Evolutionary conservation across 2,329 filamentous ascomycete genomes (phyloP).

Genomic region (Colletotrichum zoysiae): DNA sequence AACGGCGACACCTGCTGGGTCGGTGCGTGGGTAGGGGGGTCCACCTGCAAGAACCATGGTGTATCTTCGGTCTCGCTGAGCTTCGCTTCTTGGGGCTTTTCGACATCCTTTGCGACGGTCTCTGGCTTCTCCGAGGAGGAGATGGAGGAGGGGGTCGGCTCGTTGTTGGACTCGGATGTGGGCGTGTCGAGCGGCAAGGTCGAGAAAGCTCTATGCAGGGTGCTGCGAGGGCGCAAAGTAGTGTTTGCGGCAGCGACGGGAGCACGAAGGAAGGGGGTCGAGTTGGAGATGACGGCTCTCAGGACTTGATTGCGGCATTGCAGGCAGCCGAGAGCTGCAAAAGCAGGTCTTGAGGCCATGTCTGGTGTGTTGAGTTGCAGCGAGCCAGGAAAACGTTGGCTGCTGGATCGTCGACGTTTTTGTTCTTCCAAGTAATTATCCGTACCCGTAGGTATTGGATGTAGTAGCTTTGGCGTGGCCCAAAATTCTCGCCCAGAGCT

Average conservation of each 20-base stretch:
- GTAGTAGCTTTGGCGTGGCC: background rate
- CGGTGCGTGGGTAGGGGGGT: constrained; percentile 66
- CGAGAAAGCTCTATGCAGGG: constrained; percentile 44
- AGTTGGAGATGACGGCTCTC: constrained; percentile 43
- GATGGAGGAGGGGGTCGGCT: background rate
- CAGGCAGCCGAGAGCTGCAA: constrained; percentile 46
- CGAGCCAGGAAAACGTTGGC: background rate
- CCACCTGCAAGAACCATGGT: constrained; percentile 90
- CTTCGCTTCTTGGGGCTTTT: constrained; percentile 22
- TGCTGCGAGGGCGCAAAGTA: constrained; percentile 39
- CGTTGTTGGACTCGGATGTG: background rate
- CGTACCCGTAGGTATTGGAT: no score
- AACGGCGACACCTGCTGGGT: constrained; percentile 61
- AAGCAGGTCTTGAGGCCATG: constrained; percentile 45
- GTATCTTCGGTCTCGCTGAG: constrained; percentile 51
- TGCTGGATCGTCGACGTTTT: background rate
- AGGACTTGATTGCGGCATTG: constrained; percentile 46
- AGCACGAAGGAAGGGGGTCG: constrained; percentile 19
- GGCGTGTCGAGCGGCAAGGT: constrained; percentile 41
- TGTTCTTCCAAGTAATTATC: background rate
- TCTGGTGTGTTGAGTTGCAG: background rate
- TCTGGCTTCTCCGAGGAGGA: background rate
- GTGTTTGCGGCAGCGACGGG: constrained; percentile 6
- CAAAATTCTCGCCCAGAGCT: constrained; percentile 8
- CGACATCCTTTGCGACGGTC: background rate